phyloP scores from a whole-genome alignment of 2,329 filamentous ascomycete genomes.

The Cladosporium sphaerospermum region DNA sequence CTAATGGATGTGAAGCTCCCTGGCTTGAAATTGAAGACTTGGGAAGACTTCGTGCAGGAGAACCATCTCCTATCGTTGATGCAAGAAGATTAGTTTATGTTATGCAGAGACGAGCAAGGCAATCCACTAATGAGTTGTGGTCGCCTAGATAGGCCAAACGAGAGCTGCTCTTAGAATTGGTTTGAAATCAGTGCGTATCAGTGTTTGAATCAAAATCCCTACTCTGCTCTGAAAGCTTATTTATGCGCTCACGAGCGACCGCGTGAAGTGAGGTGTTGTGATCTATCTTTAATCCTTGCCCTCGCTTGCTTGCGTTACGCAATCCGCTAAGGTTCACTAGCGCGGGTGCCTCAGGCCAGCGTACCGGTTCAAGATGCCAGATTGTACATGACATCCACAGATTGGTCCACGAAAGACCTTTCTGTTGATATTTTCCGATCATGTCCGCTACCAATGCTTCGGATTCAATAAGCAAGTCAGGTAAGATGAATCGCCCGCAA shows the following conservation, averaged over 20 bases:
- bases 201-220: too few species aligned
- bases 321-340: neutral
- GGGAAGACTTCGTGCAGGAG: conserved; percentile 2
- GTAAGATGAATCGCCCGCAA: conserved; percentile 6
- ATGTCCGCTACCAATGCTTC: conserved; percentile 14
- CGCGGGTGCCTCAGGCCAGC: neutral
- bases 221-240: too few species aligned
- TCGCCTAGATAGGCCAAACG: too few species aligned
- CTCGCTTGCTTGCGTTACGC: too few species aligned
- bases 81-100: neutral
- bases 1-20: neutral
- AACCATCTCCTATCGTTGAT: conserved; percentile 4
- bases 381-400: neutral
- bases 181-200: too few species aligned
- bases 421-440: neutral
- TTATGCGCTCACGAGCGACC: too few species aligned
- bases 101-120: too few species aligned
- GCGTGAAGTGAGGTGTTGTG: too few species aligned
- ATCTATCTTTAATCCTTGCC: too few species aligned
- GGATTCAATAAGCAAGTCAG: conserved; percentile 16
- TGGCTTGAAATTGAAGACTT: neutral
- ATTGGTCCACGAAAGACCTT: neutral
- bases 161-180: too few species aligned
- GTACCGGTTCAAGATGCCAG: neutral
- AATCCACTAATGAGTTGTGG: too few species aligned